Evolutionary conservation across 805 yeast genomes (phyloP).

Genomic region (Danielozyma ontarioensis): DNA sequence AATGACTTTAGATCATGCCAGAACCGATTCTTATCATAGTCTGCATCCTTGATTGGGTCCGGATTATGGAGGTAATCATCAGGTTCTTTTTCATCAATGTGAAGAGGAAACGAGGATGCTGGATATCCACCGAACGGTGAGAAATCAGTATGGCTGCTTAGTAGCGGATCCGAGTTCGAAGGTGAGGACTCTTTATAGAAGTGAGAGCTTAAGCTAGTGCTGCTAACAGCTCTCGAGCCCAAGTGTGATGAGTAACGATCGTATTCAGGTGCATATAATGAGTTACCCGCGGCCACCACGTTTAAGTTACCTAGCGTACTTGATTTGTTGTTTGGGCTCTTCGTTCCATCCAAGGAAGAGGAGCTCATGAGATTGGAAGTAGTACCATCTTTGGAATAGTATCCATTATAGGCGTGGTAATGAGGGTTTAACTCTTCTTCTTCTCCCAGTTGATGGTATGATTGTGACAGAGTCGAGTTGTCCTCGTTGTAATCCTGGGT

Average conservation of each 20-base stretch:
- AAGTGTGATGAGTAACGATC: slow-evolving; percentile 1
- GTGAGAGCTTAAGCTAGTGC: not conserved
- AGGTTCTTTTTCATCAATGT: slow-evolving; percentile 87
- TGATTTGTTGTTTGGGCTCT: not conserved
- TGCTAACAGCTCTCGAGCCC: not conserved
- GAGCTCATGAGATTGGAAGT: slow-evolving; percentile 28
- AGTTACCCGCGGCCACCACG: not conserved
- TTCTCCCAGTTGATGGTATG: too few species aligned
- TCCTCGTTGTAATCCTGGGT: too few species aligned
- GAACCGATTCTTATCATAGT: slow-evolving; percentile 68
- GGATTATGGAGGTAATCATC: slow-evolving; percentile 97
- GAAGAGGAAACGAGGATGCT: slow-evolving; percentile 83
- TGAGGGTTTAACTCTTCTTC: slow-evolving; percentile 16
- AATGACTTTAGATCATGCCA: slow-evolving; percentile 57
- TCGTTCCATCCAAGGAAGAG: not conserved
- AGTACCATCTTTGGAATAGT: slow-evolving; percentile 31
- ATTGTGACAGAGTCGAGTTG: too few species aligned
- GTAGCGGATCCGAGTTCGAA: not conserved
- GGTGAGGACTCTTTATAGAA: not conserved
- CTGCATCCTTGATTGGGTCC: slow-evolving; percentile 89
- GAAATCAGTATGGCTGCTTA: slow-evolving; percentile 39
- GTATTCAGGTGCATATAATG: slow-evolving; percentile 2
- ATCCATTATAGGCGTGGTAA: slow-evolving; percentile 31
- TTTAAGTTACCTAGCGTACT: not conserved
- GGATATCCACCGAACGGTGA: slow-evolving; percentile 98